Evolutionary conservation across 2,329 filamentous ascomycete species (phyloP).

Genomic region (Scorias spongiosa): DNA sequence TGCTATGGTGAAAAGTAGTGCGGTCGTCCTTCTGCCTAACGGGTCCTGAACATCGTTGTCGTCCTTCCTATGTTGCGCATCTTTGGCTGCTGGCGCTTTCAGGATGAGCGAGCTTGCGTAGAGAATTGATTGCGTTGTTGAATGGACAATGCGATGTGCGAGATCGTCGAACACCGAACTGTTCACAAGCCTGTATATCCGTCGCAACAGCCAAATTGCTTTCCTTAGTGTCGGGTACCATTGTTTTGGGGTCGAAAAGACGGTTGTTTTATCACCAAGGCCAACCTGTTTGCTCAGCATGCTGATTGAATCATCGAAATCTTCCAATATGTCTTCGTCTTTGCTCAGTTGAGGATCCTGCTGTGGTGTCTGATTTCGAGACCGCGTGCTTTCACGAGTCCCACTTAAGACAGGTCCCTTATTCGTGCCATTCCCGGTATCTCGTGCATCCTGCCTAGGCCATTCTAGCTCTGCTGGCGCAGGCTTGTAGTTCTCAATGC

Average conservation of each 20-base stretch:
- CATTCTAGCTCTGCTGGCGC: conserved; percentile 52
- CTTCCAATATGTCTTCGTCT: conserved; percentile 35
- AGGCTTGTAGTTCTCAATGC: conserved; percentile 51
- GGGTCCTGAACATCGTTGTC: neutral
- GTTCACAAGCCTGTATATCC: conserved; percentile 55
- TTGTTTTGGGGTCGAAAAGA: conserved; percentile 9
- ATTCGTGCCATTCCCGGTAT: conserved; percentile 13
- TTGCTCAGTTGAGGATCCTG: conserved; percentile 31
- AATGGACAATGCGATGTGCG: conserved; percentile 71
- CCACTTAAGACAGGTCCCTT: conserved; percentile 36
- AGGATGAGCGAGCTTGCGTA: conserved; percentile 54
- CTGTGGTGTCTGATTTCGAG: conserved; percentile 24
- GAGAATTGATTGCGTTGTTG: conserved; percentile 72
- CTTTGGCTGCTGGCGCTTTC: conserved; percentile 27
- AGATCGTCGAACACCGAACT: conserved; percentile 57
- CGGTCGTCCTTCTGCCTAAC: conserved; percentile 46
- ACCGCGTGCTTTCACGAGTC: conserved; percentile 20
- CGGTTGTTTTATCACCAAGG: neutral
- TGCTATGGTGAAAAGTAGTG: conserved; percentile 84
- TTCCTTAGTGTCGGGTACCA: conserved; percentile 55
- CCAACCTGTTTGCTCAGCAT: conserved; percentile 11
- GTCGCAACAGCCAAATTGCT: conserved; percentile 52
- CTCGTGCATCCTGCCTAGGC: conserved; percentile 27
- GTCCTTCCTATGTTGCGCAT: neutral
- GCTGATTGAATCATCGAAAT: conserved; percentile 38